A percentile compares a stretch with the other conserved stretches of the same genome.
Evolutionary conservation across 2,329 filamentous ascomycete species (phyloP).

Genomic region (Pleurostoma richardsiae): DNA sequence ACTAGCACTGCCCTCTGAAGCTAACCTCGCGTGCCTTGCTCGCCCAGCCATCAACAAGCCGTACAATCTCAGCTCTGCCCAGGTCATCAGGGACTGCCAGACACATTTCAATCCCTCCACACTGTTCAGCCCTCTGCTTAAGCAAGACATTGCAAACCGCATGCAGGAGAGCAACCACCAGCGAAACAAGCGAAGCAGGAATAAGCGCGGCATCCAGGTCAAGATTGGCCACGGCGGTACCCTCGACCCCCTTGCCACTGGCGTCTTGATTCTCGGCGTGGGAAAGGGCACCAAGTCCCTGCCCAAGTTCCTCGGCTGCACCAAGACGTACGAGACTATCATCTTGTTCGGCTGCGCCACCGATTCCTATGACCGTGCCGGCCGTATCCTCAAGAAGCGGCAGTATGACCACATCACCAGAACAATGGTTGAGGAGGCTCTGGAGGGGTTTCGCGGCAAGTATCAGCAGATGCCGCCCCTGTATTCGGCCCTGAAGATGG

Average conservation of each 20-base stretch:
- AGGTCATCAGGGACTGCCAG: slow-evolving; percentile 86
- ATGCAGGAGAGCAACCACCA: slow-evolving; percentile 53
- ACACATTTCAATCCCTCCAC: slow-evolving; percentile 74
- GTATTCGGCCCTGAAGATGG: slow-evolving; percentile 87
- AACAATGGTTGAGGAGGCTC: slow-evolving; percentile 69
- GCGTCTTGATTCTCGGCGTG: slow-evolving; percentile 83
- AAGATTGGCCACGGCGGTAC: slow-evolving; percentile 98
- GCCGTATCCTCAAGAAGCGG: slow-evolving; percentile 73
- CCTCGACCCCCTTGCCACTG: slow-evolving; percentile 88
- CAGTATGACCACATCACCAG: slow-evolving; percentile 77
- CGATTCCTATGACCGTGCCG: slow-evolving; percentile 84
- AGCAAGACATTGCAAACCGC: slow-evolving; percentile 52
- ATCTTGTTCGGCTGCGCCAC: slow-evolving; percentile 89
- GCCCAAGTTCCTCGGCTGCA: slow-evolving; percentile 75
- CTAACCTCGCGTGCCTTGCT: background rate
- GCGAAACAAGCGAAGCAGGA: slow-evolving; percentile 51
- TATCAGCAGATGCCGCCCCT: slow-evolving; percentile 88
- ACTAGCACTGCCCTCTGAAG: slow-evolving; percentile 1
- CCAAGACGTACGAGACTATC: slow-evolving; percentile 87
- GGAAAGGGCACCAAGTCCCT: slow-evolving; percentile 84
- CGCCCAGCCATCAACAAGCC: slow-evolving; percentile 86
- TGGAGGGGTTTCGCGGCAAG: slow-evolving; percentile 72
- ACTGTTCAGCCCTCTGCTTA: slow-evolving; percentile 74
- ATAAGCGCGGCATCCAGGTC: slow-evolving; percentile 61
- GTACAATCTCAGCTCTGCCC: slow-evolving; percentile 77